Evolutionary conservation across 1,284 basidiomycete genomes (phyloP), one percentile per base, ranked within the genome.

Genomic region (Cryptococcus sp.): DNA sequence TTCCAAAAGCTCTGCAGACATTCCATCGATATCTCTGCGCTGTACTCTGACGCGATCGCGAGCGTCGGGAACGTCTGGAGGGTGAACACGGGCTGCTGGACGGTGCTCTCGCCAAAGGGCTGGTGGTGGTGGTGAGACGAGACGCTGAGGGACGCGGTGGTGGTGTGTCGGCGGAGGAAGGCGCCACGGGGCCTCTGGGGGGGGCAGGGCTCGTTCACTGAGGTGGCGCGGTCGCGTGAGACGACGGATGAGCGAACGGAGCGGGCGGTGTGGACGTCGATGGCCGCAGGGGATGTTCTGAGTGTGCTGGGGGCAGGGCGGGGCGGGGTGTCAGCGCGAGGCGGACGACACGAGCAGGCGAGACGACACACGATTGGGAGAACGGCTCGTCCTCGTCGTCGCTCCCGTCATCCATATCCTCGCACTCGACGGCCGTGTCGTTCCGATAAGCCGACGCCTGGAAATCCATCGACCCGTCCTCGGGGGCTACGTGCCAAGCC

Each of bases 371-470:
- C 59, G 18, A 49, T 3, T 33, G 36, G 9, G 50, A 37, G 40
- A 49, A 47, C 5, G 47, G 23, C 13, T 64, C 58, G n/a, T 65
- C 63, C 9, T 63, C 62, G 5, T 33, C 28, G 9, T 64, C 60
- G 21, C 64, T 64, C 23, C 54, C 50, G 13, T 66, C 63, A 35
- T 72, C 69, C 0, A 55, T 40, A n/a, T 69, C 70, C 16, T 69
- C 69, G n/a, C 61, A 65, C 1, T 71, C 70, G 37, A 65, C 56
- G n/a, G 67, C 61, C 8, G 64, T 61, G 36, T 71, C 70, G 24
- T 62, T 58, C 37, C 66, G 60, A 3, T 63, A 60, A 18, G 58
- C 48, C 38, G 60, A 53, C 12, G 48, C 18, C 24, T 56, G 47
- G 52, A 61, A 67, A 13, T 57, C 58, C 61, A 62, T 65, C 0